Base-by-base conservation (phyloP, 768 basidiomycete species). In the Hericium rajendrae region DNA sequence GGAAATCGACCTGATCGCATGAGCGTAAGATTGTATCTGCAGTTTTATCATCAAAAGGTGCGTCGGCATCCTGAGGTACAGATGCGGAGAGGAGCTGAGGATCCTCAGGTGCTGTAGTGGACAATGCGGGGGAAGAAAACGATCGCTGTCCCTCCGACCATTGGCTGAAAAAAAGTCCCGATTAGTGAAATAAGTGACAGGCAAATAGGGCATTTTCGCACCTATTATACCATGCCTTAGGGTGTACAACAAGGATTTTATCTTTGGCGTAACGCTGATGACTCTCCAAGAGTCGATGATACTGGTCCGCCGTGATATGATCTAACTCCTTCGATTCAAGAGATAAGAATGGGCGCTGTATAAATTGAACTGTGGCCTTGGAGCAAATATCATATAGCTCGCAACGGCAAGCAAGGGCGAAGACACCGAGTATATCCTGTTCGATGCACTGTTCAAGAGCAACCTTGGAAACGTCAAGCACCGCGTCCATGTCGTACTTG, bases 341-440 rank as follows among this genome's bases (percentile, higher is more conserved):
- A 5, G 15, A 20, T 22, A 40, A 13, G 15, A 59, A 20, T 24
- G 54, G 58, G 6, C 40, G 43, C 10, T 38, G 39, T n/a, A 62
- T 15, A 24, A 48, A 26, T 3, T n/a, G n/a, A n/a, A n/a, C n/a
- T n/a, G 50, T 12, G 16, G 50, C 26, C 50, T 10, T 13, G n/a
- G n/a, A 15, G 2, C 38, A 56, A 1, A 54, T 48, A 20, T 24
- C 28, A 20, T 20, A 12, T n/a, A 22, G 41, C 43, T 32, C 59
- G 9, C 54, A 57, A 2, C 37, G 39, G 13, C 6, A 28, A 0
- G 56, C 59, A 24, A 60, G 40, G n/a, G 53, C 56, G 38, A 57
- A 57, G 39, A 53, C 61, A n/a, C 59, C 59, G 12, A 55, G 56
- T 9, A 56, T 56, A 38, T 62, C 59, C 11, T 4, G 8, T 15